Evolutionary conservation across 1,284 basidiomycete species (phyloP).

Genomic region (Volvariella surrecta): DNA sequence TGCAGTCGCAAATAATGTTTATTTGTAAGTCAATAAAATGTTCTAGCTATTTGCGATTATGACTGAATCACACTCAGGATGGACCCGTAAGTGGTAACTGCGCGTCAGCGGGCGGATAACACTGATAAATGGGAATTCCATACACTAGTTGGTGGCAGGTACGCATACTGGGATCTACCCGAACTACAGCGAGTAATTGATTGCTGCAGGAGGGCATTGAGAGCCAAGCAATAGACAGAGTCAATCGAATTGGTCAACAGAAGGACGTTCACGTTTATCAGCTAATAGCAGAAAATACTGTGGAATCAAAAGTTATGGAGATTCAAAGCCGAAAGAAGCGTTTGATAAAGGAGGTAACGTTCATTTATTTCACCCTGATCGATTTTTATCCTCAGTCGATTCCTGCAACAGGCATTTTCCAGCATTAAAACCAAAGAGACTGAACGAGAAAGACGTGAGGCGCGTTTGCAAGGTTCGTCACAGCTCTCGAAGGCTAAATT

Average conservation of each 20-base stretch:
- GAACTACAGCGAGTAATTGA: constrained; percentile 1
- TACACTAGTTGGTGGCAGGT: constrained; percentile 79
- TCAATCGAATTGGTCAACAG: constrained; percentile 68
- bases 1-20: constrained; percentile 79
- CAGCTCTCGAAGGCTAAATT: not conserved
- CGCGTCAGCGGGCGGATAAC: too few species aligned
- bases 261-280: constrained; percentile 82
- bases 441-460: constrained; percentile 62
- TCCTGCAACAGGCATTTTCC: constrained; percentile 55
- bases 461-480: constrained; percentile 58
- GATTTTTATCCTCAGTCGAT: too few species aligned
- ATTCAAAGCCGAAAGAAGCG: constrained; percentile 78
- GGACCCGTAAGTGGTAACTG: constrained; percentile 67
- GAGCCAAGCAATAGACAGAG: constrained; percentile 79
- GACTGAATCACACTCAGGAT: constrained; percentile 37
- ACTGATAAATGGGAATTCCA: too few species aligned
- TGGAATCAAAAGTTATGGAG: constrained; percentile 78
- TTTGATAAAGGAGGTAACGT: constrained; percentile 55
- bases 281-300: constrained; percentile 80
- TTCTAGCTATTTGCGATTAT: not conserved
- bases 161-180: constrained; percentile 11
- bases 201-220: constrained; percentile 71
- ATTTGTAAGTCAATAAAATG: constrained; percentile 68
- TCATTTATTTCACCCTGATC: not conserved
- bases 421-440: constrained; percentile 67